Base-by-base conservation (phyloP, 306 rosid genomes). In the Gastrolobium villosum region DNA sequence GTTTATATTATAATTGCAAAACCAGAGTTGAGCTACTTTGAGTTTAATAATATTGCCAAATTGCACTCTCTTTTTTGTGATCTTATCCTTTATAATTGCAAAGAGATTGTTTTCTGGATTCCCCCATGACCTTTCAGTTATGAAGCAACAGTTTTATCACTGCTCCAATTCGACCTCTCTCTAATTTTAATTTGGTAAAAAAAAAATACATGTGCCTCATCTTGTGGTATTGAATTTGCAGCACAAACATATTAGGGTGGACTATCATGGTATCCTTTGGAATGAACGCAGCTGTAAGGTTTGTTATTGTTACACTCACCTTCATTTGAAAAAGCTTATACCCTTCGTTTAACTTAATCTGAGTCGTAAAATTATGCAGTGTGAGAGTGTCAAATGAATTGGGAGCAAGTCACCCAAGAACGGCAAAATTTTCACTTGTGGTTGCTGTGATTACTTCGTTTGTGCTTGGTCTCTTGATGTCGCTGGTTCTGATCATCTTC, bases 321-420 rank as follows among this genome's bases (percentile, higher is more conserved):
- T 34, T 56, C 37, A 13, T n/a, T 11, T 45, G 13, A 6, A 50
- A 55, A 30, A 7, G 48, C 6, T 65, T 8, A 9, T 7, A 32
- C 8, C 34, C 15, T 2, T 39, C 6, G 13, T 39, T 48, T n/a
- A 41, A 41, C 32, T 6, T 43, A 28, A 76, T 45, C 44, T 10
- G 6, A 66, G 20, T 52, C 10, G 3, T 40, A 14, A 80, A 60
- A 28, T 11, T 15, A 5, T 75, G 85, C 88, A 94, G 98, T 48
- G 98, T 94, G 82, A 84, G 98, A 59, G 93, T 94, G 20, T 94
- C 98, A 5, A 94, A 94, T 65, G 98, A 94, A 82, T 55, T 94
- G n/a, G 98, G 98, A 0, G 98, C 93, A 65, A 77, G 67, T 31
- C 98, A 92, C 53, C 97, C 98, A 45, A 90, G 97, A 87, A 79